Base-by-base conservation (phyloP, 345 rosid species). In the Trapa incisa region DNA sequence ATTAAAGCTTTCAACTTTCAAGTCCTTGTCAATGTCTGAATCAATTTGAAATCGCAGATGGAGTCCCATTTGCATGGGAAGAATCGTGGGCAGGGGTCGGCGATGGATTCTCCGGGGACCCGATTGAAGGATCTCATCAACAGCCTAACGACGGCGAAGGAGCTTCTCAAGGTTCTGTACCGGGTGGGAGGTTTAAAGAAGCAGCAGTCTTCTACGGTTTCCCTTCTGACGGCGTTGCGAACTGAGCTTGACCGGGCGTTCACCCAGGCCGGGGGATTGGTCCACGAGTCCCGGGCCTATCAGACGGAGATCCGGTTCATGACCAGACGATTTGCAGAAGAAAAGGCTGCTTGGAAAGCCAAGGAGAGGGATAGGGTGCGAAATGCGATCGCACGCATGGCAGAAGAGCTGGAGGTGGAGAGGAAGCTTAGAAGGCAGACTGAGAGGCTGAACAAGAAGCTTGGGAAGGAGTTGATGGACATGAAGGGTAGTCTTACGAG, bases 391-490 rank as follows among this genome's bases (percentile, higher is more conserved):
- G 69, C 80, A 0, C 77, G 78, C 63, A 65, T 85, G 12, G 87
- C 88, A 4, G 90, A 88, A 67, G 96, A 88, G 76, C 91, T 88
- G 7, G 81, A 77, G 73, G 73, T 77, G 1, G 97, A 91, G 86
- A 91, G 76, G 77, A 91, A 87, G 61, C 75, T 86, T n/a, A 78
- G 89, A 67, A 74, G 72, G 65, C 80, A 80, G 64, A 83, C 95
- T 0, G 99, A 91, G 88, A 85, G 92, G 73, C 68, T 94, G 75
- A 94, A 89, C 83, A 87, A 87, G 82, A 89, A 81, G 78, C 83
- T 94, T 4, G 96, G 93, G 32, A 77, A 81, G 67, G 99, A 94
- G 72, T 71, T 91, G 37, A 79, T 82, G 0, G 85, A 89, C 36
- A 76, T 78, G 2, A 90, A 87, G 68, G 87, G 64, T 7, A 72